phyloP scores from a whole-genome alignment of 176 grass and related monocot species.

The Saccharum officinarum region DNA sequence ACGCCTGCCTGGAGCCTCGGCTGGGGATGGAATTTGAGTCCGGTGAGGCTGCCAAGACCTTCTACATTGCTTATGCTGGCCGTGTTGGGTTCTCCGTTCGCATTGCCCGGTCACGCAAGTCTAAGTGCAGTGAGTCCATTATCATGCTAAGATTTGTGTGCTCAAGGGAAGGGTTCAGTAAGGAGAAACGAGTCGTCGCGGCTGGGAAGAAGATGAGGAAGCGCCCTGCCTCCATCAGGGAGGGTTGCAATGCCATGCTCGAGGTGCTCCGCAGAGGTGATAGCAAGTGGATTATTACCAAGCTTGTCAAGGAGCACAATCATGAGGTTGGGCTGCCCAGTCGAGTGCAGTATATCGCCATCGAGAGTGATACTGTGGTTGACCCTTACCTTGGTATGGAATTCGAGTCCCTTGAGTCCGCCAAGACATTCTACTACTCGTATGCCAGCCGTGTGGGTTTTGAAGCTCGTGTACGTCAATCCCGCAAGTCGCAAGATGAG shows the following conservation, averaged over 20 bases:
- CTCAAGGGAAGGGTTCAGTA: conserved; percentile 79
- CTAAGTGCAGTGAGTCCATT: conserved; percentile 81
- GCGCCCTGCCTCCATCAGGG: conserved; percentile 78
- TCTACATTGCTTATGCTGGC: conserved; percentile 91
- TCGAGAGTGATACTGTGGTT: conserved; percentile 56
- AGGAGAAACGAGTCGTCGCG: conserved; percentile 51
- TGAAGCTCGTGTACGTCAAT: conserved; percentile 86
- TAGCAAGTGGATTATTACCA: conserved; percentile 90
- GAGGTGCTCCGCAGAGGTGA: conserved; percentile 77
- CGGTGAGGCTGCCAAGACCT: conserved; percentile 87
- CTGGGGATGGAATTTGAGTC: conserved; percentile 97
- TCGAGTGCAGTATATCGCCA: conserved; percentile 78
- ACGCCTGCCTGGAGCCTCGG: conserved; percentile 64
- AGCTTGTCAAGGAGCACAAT: conserved; percentile 92
- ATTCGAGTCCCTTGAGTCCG: conserved; percentile 74
- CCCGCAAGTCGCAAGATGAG: conserved; percentile 80
- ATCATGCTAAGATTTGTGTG: conserved; percentile 98
- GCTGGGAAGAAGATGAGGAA: conserved; percentile 85
- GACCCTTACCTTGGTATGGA: conserved; percentile 85
- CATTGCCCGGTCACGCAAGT: conserved; percentile 73
- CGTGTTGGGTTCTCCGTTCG: conserved; percentile 81
- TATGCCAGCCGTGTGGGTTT: conserved; percentile 81
- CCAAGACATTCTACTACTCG: conserved; percentile 90
- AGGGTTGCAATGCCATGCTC: conserved; percentile 95
- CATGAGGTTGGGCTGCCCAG: conserved; percentile 79